Percentiles rank a stretch among this genome's conserved stretches.
Evolutionary conservation across 1,284 basidiomycete genomes (phyloP).

Genomic region (Leccinum angustisporum): DNA sequence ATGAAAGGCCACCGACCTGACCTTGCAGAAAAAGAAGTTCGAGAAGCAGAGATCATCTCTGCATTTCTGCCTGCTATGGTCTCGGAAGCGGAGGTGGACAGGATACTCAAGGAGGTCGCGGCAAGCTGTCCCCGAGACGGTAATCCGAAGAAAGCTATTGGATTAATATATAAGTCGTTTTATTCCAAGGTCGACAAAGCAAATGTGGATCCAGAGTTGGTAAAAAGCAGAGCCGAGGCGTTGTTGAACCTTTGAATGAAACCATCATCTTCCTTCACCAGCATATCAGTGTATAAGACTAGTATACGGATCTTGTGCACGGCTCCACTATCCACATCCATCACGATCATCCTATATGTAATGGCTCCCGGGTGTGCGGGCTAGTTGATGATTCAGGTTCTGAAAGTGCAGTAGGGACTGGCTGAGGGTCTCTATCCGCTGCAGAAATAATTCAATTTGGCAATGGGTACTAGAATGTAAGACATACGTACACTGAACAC

Average conservation of each 20-base stretch:
- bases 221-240: conserved; percentile 50
- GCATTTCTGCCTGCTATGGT: conserved; percentile 61
- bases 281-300: neutral
- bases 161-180: conserved; percentile 60
- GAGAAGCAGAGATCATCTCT: conserved; percentile 55
- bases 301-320: conserved; percentile 7
- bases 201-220: conserved; percentile 53
- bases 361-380: neutral
- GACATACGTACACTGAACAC: conserved; percentile 18
- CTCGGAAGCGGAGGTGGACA: conserved; percentile 54
- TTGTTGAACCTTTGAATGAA: conserved; percentile 33
- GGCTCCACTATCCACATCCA: neutral
- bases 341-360: neutral
- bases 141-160: conserved; percentile 42
- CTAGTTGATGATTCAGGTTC: conserved; percentile 4
- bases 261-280: neutral
- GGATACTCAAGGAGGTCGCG: conserved; percentile 44
- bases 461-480: neutral
- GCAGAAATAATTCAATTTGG: conserved; percentile 9
- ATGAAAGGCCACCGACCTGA: conserved; percentile 57
- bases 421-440: conserved; percentile 6
- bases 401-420: neutral
- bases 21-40: conserved; percentile 60
- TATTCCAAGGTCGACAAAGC: conserved; percentile 60
- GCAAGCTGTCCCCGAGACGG: conserved; percentile 27